Conservation (phyloP, 306 rosid genomes). For the Pyrus communis region DNA sequence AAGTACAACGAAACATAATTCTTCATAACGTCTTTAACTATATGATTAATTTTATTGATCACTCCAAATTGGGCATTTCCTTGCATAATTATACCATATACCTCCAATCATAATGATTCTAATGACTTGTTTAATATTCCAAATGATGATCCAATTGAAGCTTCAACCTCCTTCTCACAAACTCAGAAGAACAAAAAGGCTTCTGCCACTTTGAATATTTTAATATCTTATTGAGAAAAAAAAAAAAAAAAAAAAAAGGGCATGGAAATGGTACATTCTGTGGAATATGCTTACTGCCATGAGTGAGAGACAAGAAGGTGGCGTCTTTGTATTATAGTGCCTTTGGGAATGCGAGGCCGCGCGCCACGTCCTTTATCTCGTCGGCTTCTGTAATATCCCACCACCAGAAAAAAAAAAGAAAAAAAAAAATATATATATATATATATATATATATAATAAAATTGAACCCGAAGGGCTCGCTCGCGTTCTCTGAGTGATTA, state of each 20-base stretch:
- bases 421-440: too few relatives aligned
- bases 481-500: background rate
- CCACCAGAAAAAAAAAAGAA: background rate
- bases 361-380: slow-evolving; percentile 54
- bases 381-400: background rate
- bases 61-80: background rate
- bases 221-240: background rate
- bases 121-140: background rate
- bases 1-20: background rate
- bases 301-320: background rate
- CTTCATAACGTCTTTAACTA: background rate
- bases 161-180: background rate
- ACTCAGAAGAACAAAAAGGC: background rate
- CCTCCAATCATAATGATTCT: background rate
- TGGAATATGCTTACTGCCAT: slow-evolving; percentile 48
- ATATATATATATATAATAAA: too few relatives aligned
- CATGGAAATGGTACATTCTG: slow-evolving; percentile 37
- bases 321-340: background rate
- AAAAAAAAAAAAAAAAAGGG: background rate
- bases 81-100: background rate
- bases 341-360: slow-evolving; percentile 19
- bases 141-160: background rate
- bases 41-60: background rate
- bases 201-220: background rate
- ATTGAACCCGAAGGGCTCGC: background rate